Conservation (phyloP, 495 filamentous ascomycete species). For the Antarctomyces pellizariae region DNA sequence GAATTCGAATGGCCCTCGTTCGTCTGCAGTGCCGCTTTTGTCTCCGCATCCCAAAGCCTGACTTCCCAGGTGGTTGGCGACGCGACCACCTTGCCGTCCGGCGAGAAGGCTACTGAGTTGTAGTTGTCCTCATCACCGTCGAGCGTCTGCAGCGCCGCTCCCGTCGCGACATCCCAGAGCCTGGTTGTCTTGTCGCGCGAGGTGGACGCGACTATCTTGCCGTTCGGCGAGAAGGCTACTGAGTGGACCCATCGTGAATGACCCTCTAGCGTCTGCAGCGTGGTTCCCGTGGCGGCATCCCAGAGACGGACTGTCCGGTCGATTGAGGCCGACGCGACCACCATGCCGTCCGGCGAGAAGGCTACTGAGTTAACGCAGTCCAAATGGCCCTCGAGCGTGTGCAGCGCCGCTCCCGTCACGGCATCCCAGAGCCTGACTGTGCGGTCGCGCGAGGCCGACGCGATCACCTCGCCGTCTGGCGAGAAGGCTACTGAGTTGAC, state of each 20-base stretch:
- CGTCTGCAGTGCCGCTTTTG: constrained; percentile 8
- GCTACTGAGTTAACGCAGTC: constrained; percentile 9
- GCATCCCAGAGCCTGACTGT: constrained; percentile 10
- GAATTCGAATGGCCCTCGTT: constrained; percentile 37
- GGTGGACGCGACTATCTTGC: constrained; percentile 59
- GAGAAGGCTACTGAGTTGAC: constrained; percentile 17
- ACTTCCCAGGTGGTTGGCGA: background rate
- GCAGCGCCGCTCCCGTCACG: constrained; percentile 8
- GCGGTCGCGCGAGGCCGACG: constrained; percentile 3
- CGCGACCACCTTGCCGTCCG: constrained; percentile 6
- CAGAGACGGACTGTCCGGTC: constrained; percentile 8
- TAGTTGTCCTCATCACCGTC: background rate
- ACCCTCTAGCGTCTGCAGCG: constrained; percentile 41
- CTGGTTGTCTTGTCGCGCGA: constrained; percentile 69
- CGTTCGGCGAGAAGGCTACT: constrained; percentile 38
- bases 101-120: constrained; percentile 5
- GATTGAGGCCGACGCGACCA: constrained; percentile 5
- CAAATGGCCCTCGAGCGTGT: constrained; percentile 10
- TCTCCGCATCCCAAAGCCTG: background rate
- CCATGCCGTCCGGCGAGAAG: constrained; percentile 17
- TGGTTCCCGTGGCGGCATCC: constrained; percentile 16
- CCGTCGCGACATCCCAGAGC: constrained; percentile 60
- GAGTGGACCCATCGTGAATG: constrained; percentile 19
- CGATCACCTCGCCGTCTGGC: constrained; percentile 12
- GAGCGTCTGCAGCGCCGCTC: constrained; percentile 15